phyloP scores from a whole-genome alignment of 129 eudicot species.

The Arctium lappa region DNA sequence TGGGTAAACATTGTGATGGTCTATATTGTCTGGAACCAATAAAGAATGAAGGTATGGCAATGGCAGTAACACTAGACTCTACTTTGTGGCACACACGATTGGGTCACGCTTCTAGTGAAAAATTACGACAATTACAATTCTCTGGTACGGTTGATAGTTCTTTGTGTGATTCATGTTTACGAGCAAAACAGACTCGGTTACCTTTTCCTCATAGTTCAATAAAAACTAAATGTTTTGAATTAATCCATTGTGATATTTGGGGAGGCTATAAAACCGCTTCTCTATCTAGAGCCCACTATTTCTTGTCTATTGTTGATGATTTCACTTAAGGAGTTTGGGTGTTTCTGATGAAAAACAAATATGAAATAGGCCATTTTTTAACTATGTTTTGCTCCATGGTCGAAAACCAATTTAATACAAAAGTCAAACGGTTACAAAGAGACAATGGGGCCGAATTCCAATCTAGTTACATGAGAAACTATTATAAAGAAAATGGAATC shows the following conservation, averaged over 20 bases:
- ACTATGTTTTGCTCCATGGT: background rate
- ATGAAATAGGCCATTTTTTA: background rate
- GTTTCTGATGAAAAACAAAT: background rate
- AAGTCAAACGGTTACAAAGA: background rate
- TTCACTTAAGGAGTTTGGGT: background rate
- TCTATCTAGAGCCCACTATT: background rate
- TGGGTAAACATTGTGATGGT: no score
- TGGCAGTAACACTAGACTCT: background rate
- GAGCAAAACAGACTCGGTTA: background rate
- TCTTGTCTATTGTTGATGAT: background rate
- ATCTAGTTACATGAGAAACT: background rate
- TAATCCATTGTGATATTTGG: background rate
- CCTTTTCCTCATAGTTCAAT: conserved; percentile 1
- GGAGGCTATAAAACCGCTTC: background rate
- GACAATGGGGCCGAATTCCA: background rate
- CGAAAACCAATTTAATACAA: background rate
- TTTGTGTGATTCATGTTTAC: background rate
- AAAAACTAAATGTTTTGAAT: background rate
- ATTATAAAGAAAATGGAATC: background rate
- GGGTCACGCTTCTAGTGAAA: no score
- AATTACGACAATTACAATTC: background rate
- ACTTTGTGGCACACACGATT: background rate
- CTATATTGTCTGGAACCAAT: background rate
- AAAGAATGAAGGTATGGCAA: background rate
- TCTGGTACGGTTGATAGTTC: background rate